Evolutionary conservation across 2,329 filamentous ascomycete species (phyloP), one percentile per base, ranked within the genome.

Genomic region (Pseudopithomyces maydicus): DNA sequence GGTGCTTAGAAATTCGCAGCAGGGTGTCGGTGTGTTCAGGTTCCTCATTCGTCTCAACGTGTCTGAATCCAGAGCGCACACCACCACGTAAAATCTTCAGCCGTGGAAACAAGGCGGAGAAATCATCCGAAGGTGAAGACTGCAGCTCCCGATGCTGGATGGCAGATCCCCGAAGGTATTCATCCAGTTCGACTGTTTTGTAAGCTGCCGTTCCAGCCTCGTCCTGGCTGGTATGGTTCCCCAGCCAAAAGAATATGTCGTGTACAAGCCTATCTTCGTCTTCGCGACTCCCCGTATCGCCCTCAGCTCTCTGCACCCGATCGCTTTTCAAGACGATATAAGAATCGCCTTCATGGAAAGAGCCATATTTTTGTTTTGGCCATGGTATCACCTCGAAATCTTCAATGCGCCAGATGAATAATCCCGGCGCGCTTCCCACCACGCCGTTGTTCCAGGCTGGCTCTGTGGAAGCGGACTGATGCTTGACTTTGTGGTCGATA

Each of bases 161-260:
- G 0, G 87, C 87, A 0, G 80, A 76, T 2, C 87, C 87, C 39
- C 81, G 77, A 48, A 90, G 72, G 66, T 88, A 89, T 73, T 89
- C 87, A 64, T 90, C 88, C 15, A 90, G 78, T 73, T 90, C 88
- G 22, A 89, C 86, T 0, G 87, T 88, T 78, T 90, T 90, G 77
- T 90, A 88, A 1, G 88, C 87, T 0, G 88, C 88, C 0, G 84
- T 86, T 15, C 87, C 88, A 1, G 87, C 86, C 75, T 90, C 88
- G 61, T 90, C 88, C 75, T 89, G 86, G 2, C 84, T 82, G 0
- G 87, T 90, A 67, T 88, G 83, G 50, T 74, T 79, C 4, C 88
- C 88, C 0, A 90, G 80, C 87, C 87, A 90, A 77, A 90, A 90
- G 79, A 87, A 90, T 66, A 90, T 82, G 48, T 89, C 86, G 64